These are phyloP conservation scores for Lycium ferocissimum DNA, from an alignment of 257 asterid genomes.

Conservation along the genomic window DNA sequence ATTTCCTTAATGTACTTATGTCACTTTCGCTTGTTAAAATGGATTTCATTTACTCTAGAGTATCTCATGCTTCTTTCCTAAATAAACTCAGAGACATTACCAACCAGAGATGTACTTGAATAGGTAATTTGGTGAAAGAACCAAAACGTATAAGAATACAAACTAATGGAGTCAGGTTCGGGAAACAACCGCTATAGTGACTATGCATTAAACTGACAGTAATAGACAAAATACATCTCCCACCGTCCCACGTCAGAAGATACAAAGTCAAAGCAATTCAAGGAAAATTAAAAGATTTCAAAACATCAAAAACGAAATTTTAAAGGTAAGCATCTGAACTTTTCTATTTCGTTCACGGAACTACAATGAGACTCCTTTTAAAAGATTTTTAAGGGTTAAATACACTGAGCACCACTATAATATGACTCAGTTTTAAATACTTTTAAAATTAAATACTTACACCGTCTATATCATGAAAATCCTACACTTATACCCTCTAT, in stretches of 20 bases:
- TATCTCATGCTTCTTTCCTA: constrained; percentile 11
- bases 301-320: no score
- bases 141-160: background rate
- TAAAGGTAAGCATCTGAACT: no score
- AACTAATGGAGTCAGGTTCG: background rate
- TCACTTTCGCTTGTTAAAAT: background rate
- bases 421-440: no score
- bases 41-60: background rate
- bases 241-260: background rate
- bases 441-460: no score
- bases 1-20: background rate
- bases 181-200: background rate
- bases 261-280: background rate
- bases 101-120: constrained; percentile 8
- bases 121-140: background rate
- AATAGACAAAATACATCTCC: background rate
- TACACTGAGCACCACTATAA: no score
- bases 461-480: no score
- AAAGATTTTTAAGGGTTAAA: no score
- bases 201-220: background rate
- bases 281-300: no score
- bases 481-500: no score
- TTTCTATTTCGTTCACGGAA: no score
- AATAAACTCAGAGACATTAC: background rate
- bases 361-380: no score